Percentiles rank a stretch among this genome's conserved stretches.
Evolutionary conservation across 257 asterid species (phyloP).

Genomic region (Petrea volubilis): DNA sequence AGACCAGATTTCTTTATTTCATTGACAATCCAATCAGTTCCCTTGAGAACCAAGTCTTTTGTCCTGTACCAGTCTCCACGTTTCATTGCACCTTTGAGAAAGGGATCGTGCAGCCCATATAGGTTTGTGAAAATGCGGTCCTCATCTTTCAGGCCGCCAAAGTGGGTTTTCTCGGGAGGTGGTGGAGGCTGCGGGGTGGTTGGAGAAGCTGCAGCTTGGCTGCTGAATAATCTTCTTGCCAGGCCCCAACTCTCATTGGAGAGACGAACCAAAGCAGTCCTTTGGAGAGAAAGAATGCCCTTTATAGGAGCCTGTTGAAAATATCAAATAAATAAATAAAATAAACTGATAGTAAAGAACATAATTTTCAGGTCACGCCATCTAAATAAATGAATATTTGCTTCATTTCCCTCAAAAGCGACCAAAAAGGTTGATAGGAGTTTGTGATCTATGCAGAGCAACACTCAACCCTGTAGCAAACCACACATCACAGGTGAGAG

Average conservation of each 20-base stretch:
- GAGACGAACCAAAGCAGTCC: constrained; percentile 46
- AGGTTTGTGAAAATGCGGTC: constrained; percentile 94
- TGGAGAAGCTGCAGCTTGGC: constrained; percentile 81
- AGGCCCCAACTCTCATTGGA: constrained; percentile 47
- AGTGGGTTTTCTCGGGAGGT: constrained; percentile 93
- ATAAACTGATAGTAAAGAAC: too few species aligned
- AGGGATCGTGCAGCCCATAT: constrained; percentile 90
- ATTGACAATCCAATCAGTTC: constrained; percentile 92
- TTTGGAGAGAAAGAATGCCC: constrained; percentile 64
- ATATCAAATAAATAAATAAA: too few species aligned
- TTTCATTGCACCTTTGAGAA: constrained; percentile 93
- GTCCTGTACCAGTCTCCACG: constrained; percentile 98
- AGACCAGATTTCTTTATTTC: constrained; percentile 97
- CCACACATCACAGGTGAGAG: neutral
- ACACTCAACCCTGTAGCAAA: neutral
- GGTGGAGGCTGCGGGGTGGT: constrained; percentile 79
- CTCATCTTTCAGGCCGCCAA: constrained; percentile 95
- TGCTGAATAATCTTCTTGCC: constrained; percentile 59
- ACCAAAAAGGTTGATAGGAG: neutral
- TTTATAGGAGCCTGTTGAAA: constrained; percentile 69
- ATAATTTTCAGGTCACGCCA: neutral
- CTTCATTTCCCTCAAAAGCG: neutral
- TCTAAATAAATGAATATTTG: neutral
- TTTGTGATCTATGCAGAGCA: neutral
- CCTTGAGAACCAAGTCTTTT: constrained; percentile 87